Evolutionary conservation across 179 eudicot species (phyloP).

Genomic region (Vitellaria paradoxa): DNA sequence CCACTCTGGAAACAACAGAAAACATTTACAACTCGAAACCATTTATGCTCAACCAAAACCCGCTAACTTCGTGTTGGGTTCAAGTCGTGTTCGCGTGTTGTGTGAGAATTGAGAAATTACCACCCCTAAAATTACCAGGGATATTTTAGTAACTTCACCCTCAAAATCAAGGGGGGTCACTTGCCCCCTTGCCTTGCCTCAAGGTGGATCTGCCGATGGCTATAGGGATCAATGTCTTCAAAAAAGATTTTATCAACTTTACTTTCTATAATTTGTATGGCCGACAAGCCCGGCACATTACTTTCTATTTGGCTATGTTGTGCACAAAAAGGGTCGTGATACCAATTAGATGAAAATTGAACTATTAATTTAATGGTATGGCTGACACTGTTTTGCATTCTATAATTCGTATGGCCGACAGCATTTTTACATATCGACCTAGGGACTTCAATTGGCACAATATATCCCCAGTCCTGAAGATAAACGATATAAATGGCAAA

Average conservation of each 20-base stretch:
- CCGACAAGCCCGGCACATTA: not conserved
- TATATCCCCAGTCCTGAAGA: not conserved
- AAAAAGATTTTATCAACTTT: not conserved
- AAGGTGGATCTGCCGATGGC: no score
- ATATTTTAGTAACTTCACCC: no score
- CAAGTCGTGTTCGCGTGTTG: no score
- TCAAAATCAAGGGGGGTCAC: no score
- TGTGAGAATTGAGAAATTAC: no score
- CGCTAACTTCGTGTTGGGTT: no score
- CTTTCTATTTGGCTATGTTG: not conserved
- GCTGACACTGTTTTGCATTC: no score
- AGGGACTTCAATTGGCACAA: not conserved
- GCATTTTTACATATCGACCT: no score
- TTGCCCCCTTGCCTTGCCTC: no score
- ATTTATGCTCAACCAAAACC: no score
- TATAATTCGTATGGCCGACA: not conserved
- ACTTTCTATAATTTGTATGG: no score
- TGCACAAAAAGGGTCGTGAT: not conserved
- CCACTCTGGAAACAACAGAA: not conserved
- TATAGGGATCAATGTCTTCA: not conserved
- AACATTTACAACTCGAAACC: not conserved
- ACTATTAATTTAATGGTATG: not conserved
- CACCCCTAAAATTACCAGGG: no score
- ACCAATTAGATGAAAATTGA: not conserved
- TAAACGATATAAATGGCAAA: not conserved